Evolutionary conservation across 1,139 yeast species (phyloP), one percentile per base, ranked within the genome.

Genomic region (Nadsonia starkeyi-henricii): DNA sequence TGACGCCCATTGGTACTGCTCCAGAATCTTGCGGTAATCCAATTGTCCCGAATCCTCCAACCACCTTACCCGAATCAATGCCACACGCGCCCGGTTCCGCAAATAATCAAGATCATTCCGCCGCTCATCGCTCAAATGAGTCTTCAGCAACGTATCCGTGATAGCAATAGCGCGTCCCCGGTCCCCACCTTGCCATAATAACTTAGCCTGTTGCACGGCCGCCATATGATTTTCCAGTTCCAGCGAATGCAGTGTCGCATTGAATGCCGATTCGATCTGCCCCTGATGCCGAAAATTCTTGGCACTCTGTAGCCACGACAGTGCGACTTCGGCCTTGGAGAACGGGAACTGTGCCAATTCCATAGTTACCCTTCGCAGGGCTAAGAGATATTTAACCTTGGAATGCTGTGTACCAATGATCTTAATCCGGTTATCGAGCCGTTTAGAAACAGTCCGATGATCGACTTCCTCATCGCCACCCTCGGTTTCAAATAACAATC

Each of bases 131-230:
- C 43, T 28, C 19, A 23, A 47, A 42, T 28, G 45, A 0, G 59
- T 51, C 8, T 58, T 56, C 5, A 67, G 64, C 56, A 49, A 77
- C 64, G 54, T 75, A 72, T 53, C 75, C 63, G 89, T 68, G 9
- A 79, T 72, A 48, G 82, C 78, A 42, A 91, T 73, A 0, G 98
- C 98, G 56, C 88, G 82, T 19, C 91, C 77, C 54, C 80, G 88
- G 53, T 86, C 93, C 1, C 95, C 96, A 60, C 85, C 88, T 1
- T 79, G 81, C 97, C 98, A 91, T 46, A 88, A 64, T 8, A 93
- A 71, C 51, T 85, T 80, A 0, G 97, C 85, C 62, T 85, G 84
- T 61, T 88, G 96, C 42, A 83, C 70, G 52, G 79, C 81, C 1
- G 93, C 86, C 21, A 72, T 69, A 1, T 67, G 65, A 45, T 67